Conservation (phyloP, 2,329 filamentous ascomycete genomes). For the Apiospora kogelbergensis region DNA sequence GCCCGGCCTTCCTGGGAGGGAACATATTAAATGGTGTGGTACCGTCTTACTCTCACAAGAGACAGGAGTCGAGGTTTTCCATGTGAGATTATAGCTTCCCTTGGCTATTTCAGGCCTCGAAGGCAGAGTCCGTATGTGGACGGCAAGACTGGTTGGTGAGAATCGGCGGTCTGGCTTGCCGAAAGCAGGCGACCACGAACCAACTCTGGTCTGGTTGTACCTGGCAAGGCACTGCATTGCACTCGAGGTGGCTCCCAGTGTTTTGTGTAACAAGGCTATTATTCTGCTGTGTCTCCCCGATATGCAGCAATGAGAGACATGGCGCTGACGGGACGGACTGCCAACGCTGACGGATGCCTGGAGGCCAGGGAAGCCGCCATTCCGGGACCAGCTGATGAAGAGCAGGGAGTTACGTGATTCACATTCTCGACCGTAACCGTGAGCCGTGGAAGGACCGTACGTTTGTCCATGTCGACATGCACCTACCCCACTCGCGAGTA, state of each 20-base stretch:
- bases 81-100: not conserved
- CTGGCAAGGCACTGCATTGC: not conserved
- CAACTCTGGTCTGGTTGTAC: not conserved
- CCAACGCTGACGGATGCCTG: not conserved
- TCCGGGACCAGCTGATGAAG: not conserved
- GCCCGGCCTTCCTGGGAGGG: too few species aligned
- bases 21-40: not conserved
- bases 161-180: not conserved
- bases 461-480: not conserved
- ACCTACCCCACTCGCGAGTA: not conserved
- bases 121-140: not conserved
- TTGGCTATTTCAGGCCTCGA: not conserved
- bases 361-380: not conserved
- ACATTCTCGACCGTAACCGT: constrained; percentile 2
- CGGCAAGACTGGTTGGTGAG: not conserved
- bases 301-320: not conserved
- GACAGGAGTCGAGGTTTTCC: not conserved
- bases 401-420: not conserved
- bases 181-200: not conserved
- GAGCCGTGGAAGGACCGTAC: not conserved
- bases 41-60: not conserved
- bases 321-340: not conserved
- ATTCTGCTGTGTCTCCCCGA: not conserved
- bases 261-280: not conserved
- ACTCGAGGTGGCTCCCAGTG: not conserved